phyloP scores from a whole-genome alignment of 805 yeast genomes.

The Candida krabiensis region DNA sequence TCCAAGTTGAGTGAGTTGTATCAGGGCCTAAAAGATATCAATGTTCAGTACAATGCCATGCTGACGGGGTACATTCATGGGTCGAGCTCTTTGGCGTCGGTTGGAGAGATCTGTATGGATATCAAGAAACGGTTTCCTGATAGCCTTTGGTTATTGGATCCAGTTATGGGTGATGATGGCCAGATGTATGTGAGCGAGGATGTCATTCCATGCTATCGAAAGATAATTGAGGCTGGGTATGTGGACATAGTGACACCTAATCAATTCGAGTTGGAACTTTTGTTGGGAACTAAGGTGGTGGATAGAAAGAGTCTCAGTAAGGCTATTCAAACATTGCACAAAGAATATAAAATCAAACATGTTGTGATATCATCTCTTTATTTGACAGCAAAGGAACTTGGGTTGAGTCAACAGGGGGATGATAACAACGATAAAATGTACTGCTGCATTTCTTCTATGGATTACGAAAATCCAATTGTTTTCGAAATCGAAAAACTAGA shows the following conservation, averaged over 20 bases:
- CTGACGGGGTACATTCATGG: slow-evolving; percentile 72
- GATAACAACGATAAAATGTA: slow-evolving; percentile 29
- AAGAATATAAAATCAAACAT: slow-evolving; percentile 47
- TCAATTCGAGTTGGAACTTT: slow-evolving; percentile 81
- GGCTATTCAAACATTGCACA: slow-evolving; percentile 53
- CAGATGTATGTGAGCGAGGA: slow-evolving; percentile 59
- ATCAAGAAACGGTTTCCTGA: slow-evolving; percentile 37
- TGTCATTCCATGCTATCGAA: slow-evolving; percentile 58
- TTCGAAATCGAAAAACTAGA: slow-evolving; percentile 62
- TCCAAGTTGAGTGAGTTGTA: slow-evolving; percentile 40
- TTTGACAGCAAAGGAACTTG: slow-evolving; percentile 20
- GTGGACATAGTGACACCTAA: slow-evolving; percentile 87
- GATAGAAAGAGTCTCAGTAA: slow-evolving; percentile 36
- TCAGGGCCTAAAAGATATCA: slow-evolving; percentile 35
- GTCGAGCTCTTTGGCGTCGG: slow-evolving; percentile 44
- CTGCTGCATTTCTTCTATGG: slow-evolving; percentile 45
- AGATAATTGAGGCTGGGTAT: slow-evolving; percentile 40
- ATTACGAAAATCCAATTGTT: slow-evolving; percentile 19
- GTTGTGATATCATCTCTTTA: slow-evolving; percentile 67
- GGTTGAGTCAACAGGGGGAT: slow-evolving; percentile 5
- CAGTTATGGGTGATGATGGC: slow-evolving; percentile 82
- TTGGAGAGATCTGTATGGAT: slow-evolving; percentile 37
- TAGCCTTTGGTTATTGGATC: slow-evolving; percentile 63
- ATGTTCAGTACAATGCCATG: slow-evolving; percentile 49
- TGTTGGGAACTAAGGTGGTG: slow-evolving; percentile 43